Evolutionary conservation across 2,329 filamentous ascomycete genomes (phyloP).

Genomic region (Colletotrichum brevisporum): DNA sequence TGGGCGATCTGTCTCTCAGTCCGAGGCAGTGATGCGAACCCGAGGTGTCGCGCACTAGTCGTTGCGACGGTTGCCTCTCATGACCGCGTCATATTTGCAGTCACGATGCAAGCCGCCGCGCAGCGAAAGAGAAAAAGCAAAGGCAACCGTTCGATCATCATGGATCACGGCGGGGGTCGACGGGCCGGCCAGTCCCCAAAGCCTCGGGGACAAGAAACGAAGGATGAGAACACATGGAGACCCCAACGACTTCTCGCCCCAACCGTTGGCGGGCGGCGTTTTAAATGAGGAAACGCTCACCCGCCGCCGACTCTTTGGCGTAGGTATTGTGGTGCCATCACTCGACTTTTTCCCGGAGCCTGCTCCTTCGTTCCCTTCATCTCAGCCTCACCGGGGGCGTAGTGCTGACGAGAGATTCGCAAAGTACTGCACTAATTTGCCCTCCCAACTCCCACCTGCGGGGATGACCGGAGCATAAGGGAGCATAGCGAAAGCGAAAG

Average conservation of each 20-base stretch:
- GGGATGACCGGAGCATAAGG: neutral
- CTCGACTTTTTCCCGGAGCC: constrained; percentile 11
- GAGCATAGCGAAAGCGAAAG: neutral
- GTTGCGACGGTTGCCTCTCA: neutral
- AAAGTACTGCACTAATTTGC: neutral
- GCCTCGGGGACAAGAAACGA: neutral
- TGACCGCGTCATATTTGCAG: neutral
- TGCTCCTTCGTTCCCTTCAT: neutral
- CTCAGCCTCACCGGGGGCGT: neutral
- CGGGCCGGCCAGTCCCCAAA: neutral
- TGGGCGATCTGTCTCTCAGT: too few relatives aligned
- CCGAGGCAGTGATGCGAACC: neutral
- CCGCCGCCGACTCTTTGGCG: neutral
- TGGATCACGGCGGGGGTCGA: neutral
- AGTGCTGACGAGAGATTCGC: neutral
- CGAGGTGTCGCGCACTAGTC: neutral
- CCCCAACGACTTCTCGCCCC: neutral
- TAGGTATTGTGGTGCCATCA: neutral
- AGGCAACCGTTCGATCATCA: neutral
- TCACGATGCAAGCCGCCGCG: neutral
- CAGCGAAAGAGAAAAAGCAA: neutral
- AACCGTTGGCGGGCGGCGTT: neutral
- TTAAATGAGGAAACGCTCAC: neutral
- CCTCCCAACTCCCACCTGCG: neutral
- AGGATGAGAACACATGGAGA: neutral